Conservation (phyloP, 2,329 filamentous ascomycete species). For the Aspergillus melleus region DNA sequence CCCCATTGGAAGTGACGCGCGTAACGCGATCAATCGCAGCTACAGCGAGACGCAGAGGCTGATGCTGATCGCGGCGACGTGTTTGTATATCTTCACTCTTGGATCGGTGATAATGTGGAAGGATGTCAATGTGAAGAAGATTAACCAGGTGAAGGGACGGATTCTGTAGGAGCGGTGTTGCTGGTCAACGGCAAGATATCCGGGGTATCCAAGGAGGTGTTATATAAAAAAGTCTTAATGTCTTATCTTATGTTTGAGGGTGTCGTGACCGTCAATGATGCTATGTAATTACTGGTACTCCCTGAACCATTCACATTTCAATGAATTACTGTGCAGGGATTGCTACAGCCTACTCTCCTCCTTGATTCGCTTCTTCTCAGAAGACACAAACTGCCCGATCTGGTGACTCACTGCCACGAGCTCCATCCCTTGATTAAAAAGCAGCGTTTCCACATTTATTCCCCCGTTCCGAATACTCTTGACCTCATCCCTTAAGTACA, state of each 20-base stretch:
- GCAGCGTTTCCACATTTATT: not conserved
- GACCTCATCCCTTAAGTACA: not conserved
- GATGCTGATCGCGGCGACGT: conserved; percentile 34
- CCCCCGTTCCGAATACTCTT: not conserved
- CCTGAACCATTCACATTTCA: not conserved
- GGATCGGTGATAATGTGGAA: conserved; percentile 9
- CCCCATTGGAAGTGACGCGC: conserved; percentile 26
- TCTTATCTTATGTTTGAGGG: not conserved
- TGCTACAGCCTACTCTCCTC: not conserved
- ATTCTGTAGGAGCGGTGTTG: conserved; percentile 1
- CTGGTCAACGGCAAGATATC: not conserved
- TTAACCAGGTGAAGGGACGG: conserved; percentile 7
- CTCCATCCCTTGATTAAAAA: not conserved
- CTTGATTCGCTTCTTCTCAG: not conserved
- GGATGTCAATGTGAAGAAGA: conserved; percentile 10
- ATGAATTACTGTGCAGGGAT: not conserved
- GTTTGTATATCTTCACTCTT: conserved; percentile 14
- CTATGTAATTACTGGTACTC: not conserved
- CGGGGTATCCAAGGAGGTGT: not conserved
- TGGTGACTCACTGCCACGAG: not conserved
- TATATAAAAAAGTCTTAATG: not conserved
- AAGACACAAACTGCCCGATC: not conserved
- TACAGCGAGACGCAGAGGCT: conserved; percentile 33
- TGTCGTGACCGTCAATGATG: too few relatives aligned
- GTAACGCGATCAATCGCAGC: conserved; percentile 34